phyloP scores from a whole-genome alignment of 495 filamentous ascomycete genomes.

The Filosporella fistucella region DNA sequence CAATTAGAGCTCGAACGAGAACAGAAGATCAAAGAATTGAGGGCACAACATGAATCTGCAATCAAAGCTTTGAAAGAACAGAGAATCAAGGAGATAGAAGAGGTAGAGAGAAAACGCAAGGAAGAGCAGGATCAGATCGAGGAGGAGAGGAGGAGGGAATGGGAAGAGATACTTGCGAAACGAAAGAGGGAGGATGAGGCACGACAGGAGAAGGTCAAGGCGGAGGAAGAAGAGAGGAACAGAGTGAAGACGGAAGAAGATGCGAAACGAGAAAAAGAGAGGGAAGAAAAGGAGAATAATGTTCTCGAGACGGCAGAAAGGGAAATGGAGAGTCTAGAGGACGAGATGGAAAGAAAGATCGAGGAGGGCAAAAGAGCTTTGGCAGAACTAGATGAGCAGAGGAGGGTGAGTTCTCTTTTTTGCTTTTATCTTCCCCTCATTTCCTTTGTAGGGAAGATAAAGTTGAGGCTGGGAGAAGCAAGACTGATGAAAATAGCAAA shows the following conservation, averaged over 20 bases:
- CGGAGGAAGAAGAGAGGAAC: slow-evolving; percentile 9
- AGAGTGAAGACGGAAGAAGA: slow-evolving; percentile 12
- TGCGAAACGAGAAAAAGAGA: slow-evolving; percentile 2
- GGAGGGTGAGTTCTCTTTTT: slow-evolving; percentile 12
- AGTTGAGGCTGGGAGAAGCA: no score
- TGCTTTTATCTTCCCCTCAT: no score
- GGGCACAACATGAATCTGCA: slow-evolving; percentile 3
- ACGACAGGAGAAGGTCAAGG: not conserved
- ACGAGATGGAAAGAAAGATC: slow-evolving; percentile 20
- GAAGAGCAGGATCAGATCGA: slow-evolving; percentile 17
- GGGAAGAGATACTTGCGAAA: slow-evolving; percentile 16
- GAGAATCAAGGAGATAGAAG: not conserved
- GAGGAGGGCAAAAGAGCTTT: slow-evolving; percentile 18
- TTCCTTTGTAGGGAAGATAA: no score
- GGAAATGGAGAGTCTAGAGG: slow-evolving; percentile 19
- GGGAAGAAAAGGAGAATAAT: slow-evolving; percentile 2
- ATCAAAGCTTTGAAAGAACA: not conserved
- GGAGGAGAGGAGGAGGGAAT: slow-evolving; percentile 14
- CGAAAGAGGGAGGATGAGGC: slow-evolving; percentile 18
- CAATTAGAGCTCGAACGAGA: slow-evolving; percentile 7
- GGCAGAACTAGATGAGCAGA: slow-evolving; percentile 19
- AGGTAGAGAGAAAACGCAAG: slow-evolving; percentile 6
- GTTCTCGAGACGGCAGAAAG: slow-evolving; percentile 9
- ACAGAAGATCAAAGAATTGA: slow-evolving; percentile 5
- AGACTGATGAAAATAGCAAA: no score